phyloP scores from a whole-genome alignment of 805 yeast species.

The Kurtzmaniella cleridarum region DNA sequence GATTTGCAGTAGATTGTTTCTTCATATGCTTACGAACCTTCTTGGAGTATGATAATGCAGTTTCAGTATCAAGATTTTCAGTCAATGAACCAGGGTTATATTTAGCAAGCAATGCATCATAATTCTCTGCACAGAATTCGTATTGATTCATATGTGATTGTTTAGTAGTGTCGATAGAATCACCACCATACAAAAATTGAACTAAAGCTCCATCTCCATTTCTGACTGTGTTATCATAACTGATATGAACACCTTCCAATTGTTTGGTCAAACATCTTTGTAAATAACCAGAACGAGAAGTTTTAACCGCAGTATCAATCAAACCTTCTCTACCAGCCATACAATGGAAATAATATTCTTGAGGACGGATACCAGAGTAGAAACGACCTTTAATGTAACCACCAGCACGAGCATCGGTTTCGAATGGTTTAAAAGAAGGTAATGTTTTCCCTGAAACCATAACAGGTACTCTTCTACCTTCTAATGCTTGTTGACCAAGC shows the following conservation, averaged over 20 bases:
- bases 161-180: conserved; percentile 87
- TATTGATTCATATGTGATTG: conserved; percentile 93
- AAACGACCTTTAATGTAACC: conserved; percentile 96
- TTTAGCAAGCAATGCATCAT: conserved; percentile 77
- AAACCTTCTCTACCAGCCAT: conserved; percentile 99
- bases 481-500: conserved; percentile 97
- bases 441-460: conserved; percentile 98
- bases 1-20: conserved; percentile 60
- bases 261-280: conserved; percentile 98
- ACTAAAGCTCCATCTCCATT: conserved; percentile 91
- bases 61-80: conserved; percentile 75
- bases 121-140: conserved; percentile 87
- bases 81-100: conserved; percentile 75
- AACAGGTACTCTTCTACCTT: conserved; percentile 98
- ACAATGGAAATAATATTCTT: conserved; percentile 98
- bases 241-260: conserved; percentile 91
- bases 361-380: conserved; percentile 96
- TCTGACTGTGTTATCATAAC: conserved; percentile 92
- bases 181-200: conserved; percentile 97
- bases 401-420: conserved; percentile 97
- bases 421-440: conserved; percentile 94
- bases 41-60: conserved; percentile 76
- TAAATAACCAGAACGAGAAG: conserved; percentile 95
- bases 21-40: conserved; percentile 69
- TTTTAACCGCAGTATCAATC: conserved; percentile 98